Conservation (phyloP, 805 yeast genomes). For the Cyberlindnera misumaiensis region DNA sequence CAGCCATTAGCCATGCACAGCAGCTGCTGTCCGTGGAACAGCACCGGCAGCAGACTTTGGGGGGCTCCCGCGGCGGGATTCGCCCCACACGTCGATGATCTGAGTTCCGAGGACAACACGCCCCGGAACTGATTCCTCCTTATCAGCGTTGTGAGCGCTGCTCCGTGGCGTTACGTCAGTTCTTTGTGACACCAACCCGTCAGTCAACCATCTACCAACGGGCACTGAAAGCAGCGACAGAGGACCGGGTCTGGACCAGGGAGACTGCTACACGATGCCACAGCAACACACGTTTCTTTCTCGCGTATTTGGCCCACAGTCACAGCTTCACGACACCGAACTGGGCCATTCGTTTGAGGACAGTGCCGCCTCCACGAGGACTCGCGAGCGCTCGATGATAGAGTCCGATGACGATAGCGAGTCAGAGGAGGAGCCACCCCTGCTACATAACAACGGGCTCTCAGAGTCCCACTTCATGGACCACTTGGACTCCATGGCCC, state of each 20-base stretch:
- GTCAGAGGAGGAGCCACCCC: slow-evolving; percentile 3
- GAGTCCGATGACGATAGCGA: slow-evolving; percentile 20
- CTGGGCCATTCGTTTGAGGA: slow-evolving; percentile 12
- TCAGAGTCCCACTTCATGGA: slow-evolving; percentile 9
- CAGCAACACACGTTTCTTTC: slow-evolving; percentile 44
- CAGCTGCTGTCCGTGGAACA: too few relatives aligned
- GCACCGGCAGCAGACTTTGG: too few relatives aligned
- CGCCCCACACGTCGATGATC: too few relatives aligned
- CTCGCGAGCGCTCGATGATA: slow-evolving; percentile 15
- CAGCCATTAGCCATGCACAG: too few relatives aligned
- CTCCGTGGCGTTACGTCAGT: too few relatives aligned
- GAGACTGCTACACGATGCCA: slow-evolving; percentile 2
- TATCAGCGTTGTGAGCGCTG: not conserved
- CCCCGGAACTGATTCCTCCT: too few relatives aligned
- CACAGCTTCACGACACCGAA: slow-evolving; percentile 22
- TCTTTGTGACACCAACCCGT: too few relatives aligned
- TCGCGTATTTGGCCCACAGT: slow-evolving; percentile 49
- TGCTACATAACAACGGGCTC: slow-evolving; percentile 7
- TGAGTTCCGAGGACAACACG: not conserved
- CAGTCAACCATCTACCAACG: too few relatives aligned
- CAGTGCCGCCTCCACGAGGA: slow-evolving; percentile 1
- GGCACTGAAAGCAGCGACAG: not conserved
- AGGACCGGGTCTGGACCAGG: not conserved
- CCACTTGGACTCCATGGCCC: slow-evolving; percentile 2
- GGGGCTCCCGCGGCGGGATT: too few relatives aligned